A percentile compares a stretch with the other conserved stretches of the same genome.
Conservation (phyloP, 1,284 basidiomycete genomes). For the Porphyrellus sp. region DNA sequence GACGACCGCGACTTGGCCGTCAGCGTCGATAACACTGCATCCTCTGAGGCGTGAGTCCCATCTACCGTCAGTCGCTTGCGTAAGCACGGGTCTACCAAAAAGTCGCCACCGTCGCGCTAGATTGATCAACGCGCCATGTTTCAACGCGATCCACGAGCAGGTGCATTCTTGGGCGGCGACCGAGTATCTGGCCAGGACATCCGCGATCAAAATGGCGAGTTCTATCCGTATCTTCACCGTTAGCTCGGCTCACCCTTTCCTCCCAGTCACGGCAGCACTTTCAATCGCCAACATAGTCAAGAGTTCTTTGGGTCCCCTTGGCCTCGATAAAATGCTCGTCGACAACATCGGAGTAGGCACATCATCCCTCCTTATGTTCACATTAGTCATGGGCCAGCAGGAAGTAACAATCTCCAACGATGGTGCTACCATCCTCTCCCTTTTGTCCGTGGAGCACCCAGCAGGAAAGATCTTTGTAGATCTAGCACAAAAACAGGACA, state of each 20-base stretch:
- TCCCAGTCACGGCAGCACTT: conserved; percentile 87
- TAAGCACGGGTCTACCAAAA: conserved; percentile 22
- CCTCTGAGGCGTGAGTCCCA: conserved; percentile 1
- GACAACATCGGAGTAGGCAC: conserved; percentile 91
- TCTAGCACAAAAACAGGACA: conserved; percentile 98
- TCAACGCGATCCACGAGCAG: conserved; percentile 82
- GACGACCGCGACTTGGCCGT: conserved; percentile 3
- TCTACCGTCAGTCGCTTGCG: conserved; percentile 23
- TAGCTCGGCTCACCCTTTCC: conserved; percentile 1
- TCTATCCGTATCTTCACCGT: background rate
- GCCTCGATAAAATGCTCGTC: conserved; percentile 96
- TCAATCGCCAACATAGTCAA: conserved; percentile 98
- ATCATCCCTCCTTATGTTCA: background rate
- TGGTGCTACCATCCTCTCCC: conserved; percentile 94
- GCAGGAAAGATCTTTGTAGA: conserved; percentile 97
- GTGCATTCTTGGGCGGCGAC: conserved; percentile 91
- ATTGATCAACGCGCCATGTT: conserved; percentile 50
- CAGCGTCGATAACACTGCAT: conserved; percentile 10
- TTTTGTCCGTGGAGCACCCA: conserved; percentile 91
- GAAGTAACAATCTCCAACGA: conserved; percentile 99
- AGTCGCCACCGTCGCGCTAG: background rate
- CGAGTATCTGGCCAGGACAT: conserved; percentile 94
- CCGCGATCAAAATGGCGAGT: conserved; percentile 89
- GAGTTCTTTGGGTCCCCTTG: conserved; percentile 93
- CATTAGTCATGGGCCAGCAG: conserved; percentile 39